Base-by-base conservation (phyloP, 352 stramenopile genomes). In the Pythium dissimile region DNA sequence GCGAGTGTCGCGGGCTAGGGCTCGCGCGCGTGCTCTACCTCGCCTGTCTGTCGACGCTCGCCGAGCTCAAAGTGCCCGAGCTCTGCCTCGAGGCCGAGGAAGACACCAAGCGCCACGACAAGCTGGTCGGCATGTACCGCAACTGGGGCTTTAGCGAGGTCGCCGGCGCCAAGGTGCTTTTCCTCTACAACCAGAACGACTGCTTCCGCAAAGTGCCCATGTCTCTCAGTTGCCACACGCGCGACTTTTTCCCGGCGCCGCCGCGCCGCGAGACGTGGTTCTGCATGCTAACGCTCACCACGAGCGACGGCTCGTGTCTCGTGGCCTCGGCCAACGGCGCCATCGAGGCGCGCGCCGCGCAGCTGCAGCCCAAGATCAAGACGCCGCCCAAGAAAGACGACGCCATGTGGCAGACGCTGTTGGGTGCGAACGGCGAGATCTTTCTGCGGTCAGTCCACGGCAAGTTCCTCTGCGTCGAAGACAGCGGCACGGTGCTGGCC, bases 151-250 rank as follows among this genome's bases (percentile, higher is more conserved):
- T 94, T 34, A 30, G 52, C 1, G 64, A 79, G 50, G 67, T 83
- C 21, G 49, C 59, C 0, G 68, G 77, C n/a, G 82, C 73, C 24
- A 89, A 86, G 45, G 68, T 90, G 13, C 70, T 90, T 1, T 86
- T 91, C 52, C 75, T 94, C 24, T 91, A 94, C 72, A 94, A 91
- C 64, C 76, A 85, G 68, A 86, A 77, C 43, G 73, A 94, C 32
- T 88, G 82, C 54, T 88, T 92, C 39, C 84, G 84, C 43, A 94
- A 94, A 64, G 84, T 94, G 27, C 82, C 80, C 2, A 94, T 94
- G 84, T 48, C 73, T 54, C 72, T 84, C 0, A 50, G 71, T 2
- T 81, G 88, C 34, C 54, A 65, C 11, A 62, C 67, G 49, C 69
- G 51, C 15, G 56, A 62, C 53, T 83, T 80, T 43, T 75, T 84